A percentile compares a stretch with the other conserved stretches of the same genome.
phyloP scores from a whole-genome alignment of 352 stramenopile genomes.

The Phytopythium cucurbitacearum region DNA sequence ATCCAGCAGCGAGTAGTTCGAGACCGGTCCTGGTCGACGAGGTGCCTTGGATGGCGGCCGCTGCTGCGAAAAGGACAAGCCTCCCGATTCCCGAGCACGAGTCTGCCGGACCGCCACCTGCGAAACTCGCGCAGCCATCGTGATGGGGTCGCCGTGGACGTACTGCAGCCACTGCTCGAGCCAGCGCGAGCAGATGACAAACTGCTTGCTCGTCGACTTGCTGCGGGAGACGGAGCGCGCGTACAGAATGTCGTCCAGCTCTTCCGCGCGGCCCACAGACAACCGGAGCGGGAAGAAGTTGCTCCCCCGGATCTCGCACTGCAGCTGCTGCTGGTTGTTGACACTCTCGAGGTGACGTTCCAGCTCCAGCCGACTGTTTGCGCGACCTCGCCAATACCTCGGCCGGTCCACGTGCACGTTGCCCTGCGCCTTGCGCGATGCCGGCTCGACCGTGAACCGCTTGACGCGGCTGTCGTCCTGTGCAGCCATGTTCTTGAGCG shows the following conservation, averaged over 20 bases:
- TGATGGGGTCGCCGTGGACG: slow-evolving; percentile 38
- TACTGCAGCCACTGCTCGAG: slow-evolving; percentile 69
- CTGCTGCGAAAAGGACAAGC: slow-evolving; percentile 8
- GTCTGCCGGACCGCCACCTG: background rate
- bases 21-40: slow-evolving; percentile 42
- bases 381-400: slow-evolving; percentile 21
- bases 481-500: slow-evolving; percentile 53
- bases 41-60: background rate
- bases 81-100: background rate
- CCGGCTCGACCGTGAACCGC: slow-evolving; percentile 28
- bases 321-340: slow-evolving; percentile 16
- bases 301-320: background rate
- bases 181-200: slow-evolving; percentile 57
- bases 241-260: slow-evolving; percentile 52
- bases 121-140: slow-evolving; percentile 5
- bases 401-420: slow-evolving; percentile 29
- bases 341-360: slow-evolving; percentile 11
- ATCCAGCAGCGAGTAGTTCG: slow-evolving; percentile 62
- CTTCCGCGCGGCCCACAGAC: slow-evolving; percentile 28
- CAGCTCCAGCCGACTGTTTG: slow-evolving; percentile 20
- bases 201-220: slow-evolving; percentile 20
- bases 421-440: slow-evolving; percentile 7
- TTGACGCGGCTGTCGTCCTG: slow-evolving; percentile 60
- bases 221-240: slow-evolving; percentile 31
- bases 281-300: slow-evolving; percentile 18